These are phyloP conservation scores for Gliomastix tumulicola DNA, from an alignment of 2,329 filamentous ascomycete species.

Conservation along the genomic window DNA sequence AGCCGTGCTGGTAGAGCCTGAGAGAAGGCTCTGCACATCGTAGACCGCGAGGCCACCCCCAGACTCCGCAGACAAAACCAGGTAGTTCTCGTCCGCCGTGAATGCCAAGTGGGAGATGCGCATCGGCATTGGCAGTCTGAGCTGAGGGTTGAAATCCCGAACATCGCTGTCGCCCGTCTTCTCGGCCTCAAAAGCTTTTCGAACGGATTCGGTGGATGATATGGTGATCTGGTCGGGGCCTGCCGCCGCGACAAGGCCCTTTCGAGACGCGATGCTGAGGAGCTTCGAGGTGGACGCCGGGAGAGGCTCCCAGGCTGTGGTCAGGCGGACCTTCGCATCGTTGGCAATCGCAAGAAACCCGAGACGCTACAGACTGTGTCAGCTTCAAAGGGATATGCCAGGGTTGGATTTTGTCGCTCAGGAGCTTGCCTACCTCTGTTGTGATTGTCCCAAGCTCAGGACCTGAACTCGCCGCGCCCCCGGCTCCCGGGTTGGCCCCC, in stretches of 20 bases:
- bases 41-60: constrained; percentile 82
- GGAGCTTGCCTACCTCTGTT: constrained; percentile 60
- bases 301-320: constrained; percentile 68
- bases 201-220: constrained; percentile 68
- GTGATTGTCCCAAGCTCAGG: constrained; percentile 69
- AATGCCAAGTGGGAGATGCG: constrained; percentile 86
- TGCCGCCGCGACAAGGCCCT: constrained; percentile 79
- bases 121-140: constrained; percentile 64
- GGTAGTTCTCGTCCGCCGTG: constrained; percentile 77
- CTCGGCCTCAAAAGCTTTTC: constrained; percentile 62
- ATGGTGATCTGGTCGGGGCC: constrained; percentile 74
- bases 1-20: constrained; percentile 58
- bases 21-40: constrained; percentile 60
- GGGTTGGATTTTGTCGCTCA: too few relatives aligned
- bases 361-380: too few relatives aligned
- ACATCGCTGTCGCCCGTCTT: constrained; percentile 57
- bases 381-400: too few relatives aligned
- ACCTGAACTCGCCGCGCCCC: constrained; percentile 39
- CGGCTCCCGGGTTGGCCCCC: constrained; percentile 30
- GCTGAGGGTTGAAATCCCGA: constrained; percentile 65
- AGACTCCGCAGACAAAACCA: constrained; percentile 75
- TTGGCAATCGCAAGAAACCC: constrained; percentile 76
- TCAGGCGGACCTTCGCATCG: constrained; percentile 77
- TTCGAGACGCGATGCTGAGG: constrained; percentile 71
- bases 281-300: constrained; percentile 76